Evolutionary conservation across 2,329 filamentous ascomycete species (phyloP).

Genomic region (Blastomyces parvus): DNA sequence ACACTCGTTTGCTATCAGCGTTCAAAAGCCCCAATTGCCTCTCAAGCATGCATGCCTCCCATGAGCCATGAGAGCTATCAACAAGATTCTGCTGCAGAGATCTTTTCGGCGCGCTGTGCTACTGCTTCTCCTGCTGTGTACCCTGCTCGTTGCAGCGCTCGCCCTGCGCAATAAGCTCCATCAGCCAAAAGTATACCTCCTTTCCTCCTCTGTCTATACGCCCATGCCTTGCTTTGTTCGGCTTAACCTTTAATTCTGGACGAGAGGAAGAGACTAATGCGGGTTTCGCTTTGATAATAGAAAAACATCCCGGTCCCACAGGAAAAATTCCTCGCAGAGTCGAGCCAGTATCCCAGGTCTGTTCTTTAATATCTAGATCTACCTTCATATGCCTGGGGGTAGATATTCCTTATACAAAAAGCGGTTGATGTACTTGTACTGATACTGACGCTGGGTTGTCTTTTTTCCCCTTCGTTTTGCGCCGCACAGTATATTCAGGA

Average conservation of each 20-base stretch:
- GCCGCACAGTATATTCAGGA: not conserved
- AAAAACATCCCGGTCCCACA: not conserved
- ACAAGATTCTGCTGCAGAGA: conserved; percentile 1
- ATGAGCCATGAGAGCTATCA: conserved; percentile 4
- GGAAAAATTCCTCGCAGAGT: not conserved
- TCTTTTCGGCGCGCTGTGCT: not conserved
- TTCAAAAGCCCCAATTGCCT: not conserved
- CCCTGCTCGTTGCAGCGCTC: not conserved
- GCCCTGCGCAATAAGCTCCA: not conserved
- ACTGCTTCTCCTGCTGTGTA: not conserved
- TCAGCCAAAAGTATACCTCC: not conserved
- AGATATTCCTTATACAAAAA: too few species aligned
- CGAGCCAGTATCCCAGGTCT: not conserved
- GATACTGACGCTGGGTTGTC: not conserved
- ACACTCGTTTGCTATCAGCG: not conserved
- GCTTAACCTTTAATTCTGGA: not conserved
- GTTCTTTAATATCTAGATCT: not conserved
- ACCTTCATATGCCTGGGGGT: not conserved
- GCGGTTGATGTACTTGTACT: not conserved
- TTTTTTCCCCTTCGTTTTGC: too few species aligned
- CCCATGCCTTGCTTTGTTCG: not conserved
- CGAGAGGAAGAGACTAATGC: not conserved
- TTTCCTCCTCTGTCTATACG: not conserved
- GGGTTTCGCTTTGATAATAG: not conserved
- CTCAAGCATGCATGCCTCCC: conserved; percentile 2